A percentile compares a stretch with the other conserved stretches of the same genome.
These are phyloP conservation scores for Bolboschoenoplectus hybrid DNA, from an alignment of 202 grass and related monocot genomes.

Conservation along the genomic window DNA sequence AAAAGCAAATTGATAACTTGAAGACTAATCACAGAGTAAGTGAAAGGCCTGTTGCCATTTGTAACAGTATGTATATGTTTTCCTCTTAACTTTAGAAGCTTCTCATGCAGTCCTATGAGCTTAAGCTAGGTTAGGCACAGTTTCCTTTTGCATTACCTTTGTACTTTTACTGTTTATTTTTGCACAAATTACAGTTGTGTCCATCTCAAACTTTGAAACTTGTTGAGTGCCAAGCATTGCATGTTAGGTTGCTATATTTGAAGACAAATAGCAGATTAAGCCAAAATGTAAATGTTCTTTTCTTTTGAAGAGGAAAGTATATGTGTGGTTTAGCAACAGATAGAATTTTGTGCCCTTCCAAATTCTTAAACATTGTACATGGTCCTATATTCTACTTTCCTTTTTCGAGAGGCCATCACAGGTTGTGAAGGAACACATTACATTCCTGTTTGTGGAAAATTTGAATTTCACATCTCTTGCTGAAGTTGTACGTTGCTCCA, in stretches of 20 bases:
- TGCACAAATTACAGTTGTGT: background rate
- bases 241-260: background rate
- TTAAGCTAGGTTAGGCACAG: background rate
- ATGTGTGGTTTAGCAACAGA: background rate
- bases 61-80: background rate
- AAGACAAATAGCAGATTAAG: background rate
- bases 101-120: background rate
- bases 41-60: background rate
- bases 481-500: background rate
- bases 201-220: constrained; percentile 15
- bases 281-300: background rate
- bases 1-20: constrained; percentile 95
- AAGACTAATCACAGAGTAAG: constrained; percentile 98
- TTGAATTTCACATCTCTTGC: background rate
- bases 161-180: background rate
- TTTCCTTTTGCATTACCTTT: background rate
- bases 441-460: background rate
- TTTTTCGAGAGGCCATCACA: background rate
- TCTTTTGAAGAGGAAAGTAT: background rate
- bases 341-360: background rate
- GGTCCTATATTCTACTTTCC: background rate
- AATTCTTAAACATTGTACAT: background rate
- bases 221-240: background rate
- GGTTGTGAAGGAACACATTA: background rate
- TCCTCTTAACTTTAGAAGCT: background rate